Percentiles rank a stretch among this genome's conserved stretches.
These are phyloP conservation scores for Pisolithus microcarpus DNA, from an alignment of 768 basidiomycete genomes.

Conservation along the genomic window DNA sequence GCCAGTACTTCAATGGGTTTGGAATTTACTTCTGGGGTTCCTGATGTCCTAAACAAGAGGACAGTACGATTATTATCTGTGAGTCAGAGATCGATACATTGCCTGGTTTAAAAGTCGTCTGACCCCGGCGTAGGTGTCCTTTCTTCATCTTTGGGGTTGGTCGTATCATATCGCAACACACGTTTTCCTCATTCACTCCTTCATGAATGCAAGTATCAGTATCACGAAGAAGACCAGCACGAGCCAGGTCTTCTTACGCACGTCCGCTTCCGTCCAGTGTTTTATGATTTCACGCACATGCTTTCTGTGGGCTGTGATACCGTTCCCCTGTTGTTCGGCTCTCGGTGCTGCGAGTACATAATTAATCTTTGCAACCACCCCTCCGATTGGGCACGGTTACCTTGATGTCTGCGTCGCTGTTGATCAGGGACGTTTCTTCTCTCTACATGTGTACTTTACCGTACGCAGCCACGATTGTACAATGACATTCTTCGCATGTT, in stretches of 20 bases:
- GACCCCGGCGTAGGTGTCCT: not conserved
- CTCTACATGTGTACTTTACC: not conserved
- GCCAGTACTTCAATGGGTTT: constrained; percentile 20
- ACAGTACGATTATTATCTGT: constrained; percentile 3
- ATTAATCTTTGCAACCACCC: not conserved
- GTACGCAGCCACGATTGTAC: not conserved
- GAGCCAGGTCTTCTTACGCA: not conserved
- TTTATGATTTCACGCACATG: not conserved
- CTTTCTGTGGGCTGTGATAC: not conserved
- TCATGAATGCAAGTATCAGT: not conserved
- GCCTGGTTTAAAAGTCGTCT: not conserved
- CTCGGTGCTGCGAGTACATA: not conserved
- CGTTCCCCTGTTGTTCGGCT: not conserved
- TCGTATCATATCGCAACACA: not conserved
- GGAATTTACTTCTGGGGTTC: constrained; percentile 14
- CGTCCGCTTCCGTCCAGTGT: not conserved
- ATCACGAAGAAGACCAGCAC: not conserved
- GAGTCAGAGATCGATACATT: not conserved
- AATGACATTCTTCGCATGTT: not conserved
- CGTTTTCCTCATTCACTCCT: not conserved
- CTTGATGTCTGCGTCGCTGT: not conserved
- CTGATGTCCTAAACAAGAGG: constrained; percentile 17
- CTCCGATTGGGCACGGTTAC: not conserved
- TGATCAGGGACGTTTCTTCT: not conserved
- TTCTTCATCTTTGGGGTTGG: not conserved